phyloP scores from a whole-genome alignment of 352 stramenopile species.

The Phytophthora ramorum region DNA sequence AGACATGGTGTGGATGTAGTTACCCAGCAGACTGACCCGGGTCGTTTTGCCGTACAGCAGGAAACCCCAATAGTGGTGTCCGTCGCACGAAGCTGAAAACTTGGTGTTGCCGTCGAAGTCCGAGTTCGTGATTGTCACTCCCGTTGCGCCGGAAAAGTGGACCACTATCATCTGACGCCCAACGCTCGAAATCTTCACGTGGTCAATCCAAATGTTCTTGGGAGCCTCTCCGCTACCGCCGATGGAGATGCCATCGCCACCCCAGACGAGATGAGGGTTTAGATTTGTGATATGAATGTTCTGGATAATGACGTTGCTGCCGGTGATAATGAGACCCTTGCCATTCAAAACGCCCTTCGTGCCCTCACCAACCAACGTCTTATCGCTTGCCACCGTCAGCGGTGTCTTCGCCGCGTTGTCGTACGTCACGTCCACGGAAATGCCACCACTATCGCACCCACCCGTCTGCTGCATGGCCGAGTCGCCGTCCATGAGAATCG shows the following conservation, averaged over 20 bases:
- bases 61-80: slow-evolving; percentile 52
- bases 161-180: slow-evolving; percentile 36
- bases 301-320: slow-evolving; percentile 44
- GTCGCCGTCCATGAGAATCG: no score
- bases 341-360: slow-evolving; percentile 37
- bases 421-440: no score
- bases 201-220: slow-evolving; percentile 41
- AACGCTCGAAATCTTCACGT: slow-evolving; percentile 34
- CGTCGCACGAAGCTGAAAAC: no score
- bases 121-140: slow-evolving; percentile 29
- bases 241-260: slow-evolving; percentile 34
- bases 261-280: slow-evolving; percentile 39
- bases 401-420: no score
- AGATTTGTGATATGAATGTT: slow-evolving; percentile 48
- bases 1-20: slow-evolving; percentile 41
- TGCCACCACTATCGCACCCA: no score
- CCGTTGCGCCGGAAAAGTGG: slow-evolving; percentile 16
- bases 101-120: no score
- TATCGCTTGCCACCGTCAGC: slow-evolving; percentile 26
- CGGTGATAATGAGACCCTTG: slow-evolving; percentile 33
- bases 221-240: slow-evolving; percentile 3
- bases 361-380: slow-evolving; percentile 33
- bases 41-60: slow-evolving; percentile 24
- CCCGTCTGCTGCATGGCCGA: no score
- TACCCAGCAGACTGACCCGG: slow-evolving; percentile 27